Evolutionary conservation across 2,329 filamentous ascomycete genomes (phyloP).

Genomic region (Mollisiaceae sp.): DNA sequence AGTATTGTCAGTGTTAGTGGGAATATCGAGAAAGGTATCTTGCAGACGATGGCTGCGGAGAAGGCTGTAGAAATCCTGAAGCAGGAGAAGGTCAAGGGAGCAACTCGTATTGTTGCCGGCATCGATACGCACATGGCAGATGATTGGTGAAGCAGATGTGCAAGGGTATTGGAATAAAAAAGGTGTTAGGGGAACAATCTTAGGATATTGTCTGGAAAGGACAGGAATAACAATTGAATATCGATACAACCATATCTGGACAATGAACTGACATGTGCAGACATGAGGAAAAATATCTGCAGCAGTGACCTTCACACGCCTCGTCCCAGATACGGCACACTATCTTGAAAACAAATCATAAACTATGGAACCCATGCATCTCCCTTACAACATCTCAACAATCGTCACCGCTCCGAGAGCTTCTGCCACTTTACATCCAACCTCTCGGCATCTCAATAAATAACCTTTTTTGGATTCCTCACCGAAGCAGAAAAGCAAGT

Average conservation of each 20-base stretch:
- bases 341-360: not conserved
- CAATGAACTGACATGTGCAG: too few relatives aligned
- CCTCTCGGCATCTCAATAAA: not conserved
- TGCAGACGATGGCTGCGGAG: slow-evolving; percentile 60
- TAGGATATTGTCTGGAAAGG: not conserved
- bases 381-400: not conserved
- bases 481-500: not conserved
- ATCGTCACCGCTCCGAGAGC: not conserved
- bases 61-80: slow-evolving; percentile 49
- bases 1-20: slow-evolving; percentile 52
- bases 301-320: not conserved
- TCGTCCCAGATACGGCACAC: not conserved
- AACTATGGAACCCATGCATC: not conserved
- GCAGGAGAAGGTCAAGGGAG: slow-evolving; percentile 7
- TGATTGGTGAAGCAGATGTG: not conserved
- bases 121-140: not conserved
- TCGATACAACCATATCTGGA: too few relatives aligned
- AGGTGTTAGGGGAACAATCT: not conserved
- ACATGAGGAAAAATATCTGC: too few relatives aligned
- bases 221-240: too few relatives aligned
- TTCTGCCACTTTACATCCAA: not conserved
- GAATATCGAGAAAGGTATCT: slow-evolving; percentile 56
- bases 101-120: not conserved
- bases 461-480: not conserved
- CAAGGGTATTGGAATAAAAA: not conserved